phyloP scores from a whole-genome alignment of 345 rosid genomes.

The Pugionium dolabratum region DNA sequence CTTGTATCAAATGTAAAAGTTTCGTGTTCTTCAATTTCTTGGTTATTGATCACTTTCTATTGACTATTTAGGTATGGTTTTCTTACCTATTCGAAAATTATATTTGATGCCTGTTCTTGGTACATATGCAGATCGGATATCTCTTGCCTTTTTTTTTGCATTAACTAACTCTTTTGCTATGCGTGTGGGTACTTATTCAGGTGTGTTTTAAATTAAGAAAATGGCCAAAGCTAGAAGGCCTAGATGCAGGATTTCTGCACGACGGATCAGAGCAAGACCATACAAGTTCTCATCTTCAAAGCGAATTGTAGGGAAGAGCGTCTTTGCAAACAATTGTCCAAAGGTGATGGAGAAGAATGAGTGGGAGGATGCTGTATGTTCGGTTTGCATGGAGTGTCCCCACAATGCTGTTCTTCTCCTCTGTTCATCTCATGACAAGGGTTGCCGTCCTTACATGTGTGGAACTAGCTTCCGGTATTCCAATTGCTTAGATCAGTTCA shows the following conservation, averaged over 20 bases:
- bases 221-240: slow-evolving; percentile 75
- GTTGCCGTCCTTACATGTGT: slow-evolving; percentile 98
- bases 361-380: slow-evolving; percentile 84
- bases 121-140: too few relatives aligned
- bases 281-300: slow-evolving; percentile 39
- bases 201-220: slow-evolving; percentile 4
- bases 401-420: slow-evolving; percentile 98
- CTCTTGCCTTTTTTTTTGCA: too few relatives aligned
- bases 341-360: slow-evolving; percentile 64
- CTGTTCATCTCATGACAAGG: slow-evolving; percentile 95
- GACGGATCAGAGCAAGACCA: slow-evolving; percentile 55
- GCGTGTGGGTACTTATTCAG: slow-evolving; percentile 17
- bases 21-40: too few relatives aligned
- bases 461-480: slow-evolving; percentile 40
- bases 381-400: slow-evolving; percentile 41
- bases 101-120: too few relatives aligned
- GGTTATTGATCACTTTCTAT: too few relatives aligned
- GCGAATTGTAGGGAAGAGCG: slow-evolving; percentile 40
- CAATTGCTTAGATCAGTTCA: slow-evolving; percentile 82
- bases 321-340: slow-evolving; percentile 48
- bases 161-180: not conserved
- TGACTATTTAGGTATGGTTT: too few relatives aligned
- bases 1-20: too few relatives aligned
- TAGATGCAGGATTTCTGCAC: slow-evolving; percentile 54
- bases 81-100: too few relatives aligned